Base-by-base conservation (phyloP, 257 asterid species). In the Asclepias syriaca region DNA sequence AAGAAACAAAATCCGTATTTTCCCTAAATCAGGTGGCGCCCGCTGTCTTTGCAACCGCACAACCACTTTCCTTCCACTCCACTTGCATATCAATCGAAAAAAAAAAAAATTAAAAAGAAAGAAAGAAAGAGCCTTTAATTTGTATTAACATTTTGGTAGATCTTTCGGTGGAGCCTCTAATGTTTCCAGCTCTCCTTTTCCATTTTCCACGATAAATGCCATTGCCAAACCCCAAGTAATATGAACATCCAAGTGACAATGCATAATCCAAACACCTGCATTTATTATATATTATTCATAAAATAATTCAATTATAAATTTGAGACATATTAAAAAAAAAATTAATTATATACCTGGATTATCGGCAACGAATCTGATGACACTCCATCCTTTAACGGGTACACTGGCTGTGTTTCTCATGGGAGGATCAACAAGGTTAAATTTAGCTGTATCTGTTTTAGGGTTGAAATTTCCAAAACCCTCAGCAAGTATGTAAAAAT, bases 221-320 rank as follows among this genome's bases (percentile, higher is more conserved):
- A 84, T 92, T 2, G 97, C 97, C 81, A 90, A 76, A 60, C 98
- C 98, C 98, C 97, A 92, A 0, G 73, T 72, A n/a, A 88, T 84
- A 67, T 92, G 98, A 54, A 86, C 96, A 78, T 90, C 98, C 93
- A 93, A 83, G 83, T 93, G 98, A 75, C 97, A 93, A 69, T 93
- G 98, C 92, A 93, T 50, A 64, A 93, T 11, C 98, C 98, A 93
- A 4, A 87, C 87, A 50, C 98, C 97, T 91, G 79, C 79, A 34
- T 34, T 34, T 34, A 4, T 34, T 34, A 34, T 34, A 34, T 34
- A 34, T 34, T 34, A 34, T 34, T 34, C 39, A 34, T 3, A 24
- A 24, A 24, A 24, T 0, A 24, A 24, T 0, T 24, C 0, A 24
- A 24, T 24, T 40, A 40, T 7, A 6, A 40, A 40, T 6, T 40